Evolutionary conservation across 2,329 filamentous ascomycete genomes (phyloP).

Genomic region (Blastomyces silverae): DNA sequence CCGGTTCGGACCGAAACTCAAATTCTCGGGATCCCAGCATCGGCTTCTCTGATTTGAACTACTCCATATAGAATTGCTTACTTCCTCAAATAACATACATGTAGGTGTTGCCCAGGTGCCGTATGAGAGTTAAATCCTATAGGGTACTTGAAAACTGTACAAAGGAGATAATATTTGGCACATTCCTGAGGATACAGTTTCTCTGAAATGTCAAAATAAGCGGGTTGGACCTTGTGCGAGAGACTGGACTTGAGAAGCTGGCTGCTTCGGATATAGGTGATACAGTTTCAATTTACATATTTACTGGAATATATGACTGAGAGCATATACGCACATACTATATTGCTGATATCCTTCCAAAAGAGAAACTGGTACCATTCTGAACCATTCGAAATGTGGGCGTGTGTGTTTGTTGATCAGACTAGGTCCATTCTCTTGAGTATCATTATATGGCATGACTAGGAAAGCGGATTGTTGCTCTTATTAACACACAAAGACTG

Average conservation of each 20-base stretch:
- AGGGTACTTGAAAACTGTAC: background rate
- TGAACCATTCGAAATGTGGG: background rate
- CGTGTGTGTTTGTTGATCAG: background rate
- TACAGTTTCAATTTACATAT: background rate
- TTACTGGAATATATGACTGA: background rate
- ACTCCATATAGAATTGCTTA: no score
- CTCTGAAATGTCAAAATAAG: background rate
- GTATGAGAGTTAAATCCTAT: background rate
- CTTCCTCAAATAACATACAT: background rate
- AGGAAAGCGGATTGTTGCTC: background rate
- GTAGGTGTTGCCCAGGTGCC: background rate
- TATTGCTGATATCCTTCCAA: background rate
- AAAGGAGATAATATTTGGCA: background rate
- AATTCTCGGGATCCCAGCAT: background rate
- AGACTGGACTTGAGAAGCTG: background rate
- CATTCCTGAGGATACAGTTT: background rate
- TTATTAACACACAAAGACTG: background rate
- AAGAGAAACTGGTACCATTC: background rate
- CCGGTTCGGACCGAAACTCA: conserved; percentile 6
- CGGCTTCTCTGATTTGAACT: no score
- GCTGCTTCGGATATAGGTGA: background rate
- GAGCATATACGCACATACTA: background rate
- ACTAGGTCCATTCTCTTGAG: background rate
- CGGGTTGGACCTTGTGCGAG: background rate
- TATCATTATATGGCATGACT: background rate